Evolutionary conservation across 2,329 filamentous ascomycete species (phyloP), one percentile per base, ranked within the genome.

Genomic region (Diaporthe aspalathi): DNA sequence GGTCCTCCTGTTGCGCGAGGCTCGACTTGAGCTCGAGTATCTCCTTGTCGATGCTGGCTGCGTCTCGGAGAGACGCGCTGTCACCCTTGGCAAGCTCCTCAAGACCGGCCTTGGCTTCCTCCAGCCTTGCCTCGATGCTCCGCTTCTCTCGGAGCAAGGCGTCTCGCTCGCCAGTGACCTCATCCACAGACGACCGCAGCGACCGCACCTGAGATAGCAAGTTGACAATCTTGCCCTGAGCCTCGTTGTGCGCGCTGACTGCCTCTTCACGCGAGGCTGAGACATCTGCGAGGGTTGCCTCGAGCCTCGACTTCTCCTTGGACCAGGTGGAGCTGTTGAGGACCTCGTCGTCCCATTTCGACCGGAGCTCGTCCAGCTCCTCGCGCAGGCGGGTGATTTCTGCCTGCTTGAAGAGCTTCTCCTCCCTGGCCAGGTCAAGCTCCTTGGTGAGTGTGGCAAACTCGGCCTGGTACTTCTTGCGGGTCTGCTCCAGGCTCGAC

Each of bases 331-430:
- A 97, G 81, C 94, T 97, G 83, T 98, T 98, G 76, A 98, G 89
- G 14, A 98, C 94, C 82, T 99, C 95, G 77, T 98, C 94, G 78
- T 99, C 96, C 95, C 96, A 98, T 83, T 98, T 98, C 76, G 92
- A 94, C 75, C 96, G 91, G 71, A 98, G 88, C 77, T 97, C 94
- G 77, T 99, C 96, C 29, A 98, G 90, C 82, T 99, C 96, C 79
- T 98, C 95, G n/a, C 95, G 92, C 67, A 99, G 87, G 54, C 94
- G 91, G 20, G 92, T 89, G 74, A 95, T 97, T 81, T 98, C 95
- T 45, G 93, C 90, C 76, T 96, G 94, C 88, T 88, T 95, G 88
- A 84, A 98, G 83, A 85, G 93, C 87, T 86, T 90, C 82, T 97
- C 95, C 80, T 98, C 95, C 45, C 96, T 92, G 76, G 97, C 95